Base-by-base conservation (phyloP, 331 rosid genomes). In the Quercus tomentella region DNA sequence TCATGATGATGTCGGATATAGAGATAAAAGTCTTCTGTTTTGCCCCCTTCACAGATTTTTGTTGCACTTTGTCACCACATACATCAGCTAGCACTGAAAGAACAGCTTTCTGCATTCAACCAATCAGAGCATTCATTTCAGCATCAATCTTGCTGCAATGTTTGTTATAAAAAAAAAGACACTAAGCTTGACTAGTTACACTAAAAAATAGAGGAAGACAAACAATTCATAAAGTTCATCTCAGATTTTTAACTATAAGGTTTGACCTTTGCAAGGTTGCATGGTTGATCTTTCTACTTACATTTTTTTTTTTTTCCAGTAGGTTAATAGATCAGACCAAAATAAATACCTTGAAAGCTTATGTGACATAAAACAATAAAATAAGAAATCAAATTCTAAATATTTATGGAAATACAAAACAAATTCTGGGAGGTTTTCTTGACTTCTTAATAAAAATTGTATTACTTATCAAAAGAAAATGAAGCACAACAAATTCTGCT, bases 91-190 rank as follows among this genome's bases (percentile, higher is more conserved):
- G 88, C 74, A 96, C 89, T 76, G 97, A 89, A 84, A 96, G 89
- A 87, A 96, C 98, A 30, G 98, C 99, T 96, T 96, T 96, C 99
- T 96, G 98, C 84, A 73, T 81, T 73, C 77, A 75, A 86, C 76
- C 79, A 87, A 76, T 28, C 84, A 87, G 79, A 81, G 72, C 56
- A 77, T 43, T 77, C 66, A 88, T 80, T 80, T 86, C 70, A 76
- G 88, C 76, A 70, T 58, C 61, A 77, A 70, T 58, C 57, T 71
- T 56, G 51, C 62, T 54, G 60, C 51, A 41, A 69, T 56, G 55
- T 49, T 49, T 57, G 62, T 65, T 11, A 45, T 52, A 49, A 77
- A 73, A 5, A 43, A 15, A 73, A 52, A 67, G 51, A 22, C 25
- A 62, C 17, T 14, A 76, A 77, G 12, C 76, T 51, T 35, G 51